phyloP scores from a whole-genome alignment of 164 flowering plant species.

The Magnolia kwangsiensis region DNA sequence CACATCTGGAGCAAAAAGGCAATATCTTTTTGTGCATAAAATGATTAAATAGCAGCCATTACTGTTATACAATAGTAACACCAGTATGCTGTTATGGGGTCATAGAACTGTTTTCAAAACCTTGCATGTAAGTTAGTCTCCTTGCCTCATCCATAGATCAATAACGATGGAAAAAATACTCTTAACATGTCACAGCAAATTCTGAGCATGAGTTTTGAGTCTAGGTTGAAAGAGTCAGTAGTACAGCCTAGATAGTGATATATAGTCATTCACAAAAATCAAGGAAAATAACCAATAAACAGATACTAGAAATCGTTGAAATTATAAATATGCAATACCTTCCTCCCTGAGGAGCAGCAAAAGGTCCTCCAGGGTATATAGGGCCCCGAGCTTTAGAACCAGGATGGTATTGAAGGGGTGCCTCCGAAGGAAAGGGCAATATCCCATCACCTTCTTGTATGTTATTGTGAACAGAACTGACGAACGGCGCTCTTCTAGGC shows the following conservation, averaged over 20 bases:
- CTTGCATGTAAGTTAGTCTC: background rate
- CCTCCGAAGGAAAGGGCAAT: constrained; percentile 37
- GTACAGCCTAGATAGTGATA: background rate
- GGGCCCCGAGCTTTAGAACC: constrained; percentile 38
- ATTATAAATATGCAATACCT: constrained; percentile 39
- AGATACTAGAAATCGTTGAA: background rate
- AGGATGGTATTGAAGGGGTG: constrained; percentile 26
- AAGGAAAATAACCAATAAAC: background rate
- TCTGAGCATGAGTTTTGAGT: background rate
- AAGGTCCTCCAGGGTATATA: constrained; percentile 21
- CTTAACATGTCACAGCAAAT: background rate
- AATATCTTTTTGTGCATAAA: too few species aligned
- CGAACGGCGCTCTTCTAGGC: constrained; percentile 27
- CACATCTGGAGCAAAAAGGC: too few species aligned
- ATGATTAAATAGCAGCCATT: too few species aligned
- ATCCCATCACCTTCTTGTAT: constrained; percentile 38
- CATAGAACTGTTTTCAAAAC: too few species aligned
- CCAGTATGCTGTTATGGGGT: too few species aligned
- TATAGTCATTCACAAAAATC: background rate
- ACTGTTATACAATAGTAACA: too few species aligned
- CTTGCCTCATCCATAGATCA: background rate
- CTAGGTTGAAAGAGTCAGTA: background rate
- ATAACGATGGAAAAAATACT: background rate
- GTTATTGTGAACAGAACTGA: constrained; percentile 26
- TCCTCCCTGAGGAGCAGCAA: constrained; percentile 31